Conservation (phyloP, 2,329 filamentous ascomycete species). For the Lachnellula occidentalis region DNA sequence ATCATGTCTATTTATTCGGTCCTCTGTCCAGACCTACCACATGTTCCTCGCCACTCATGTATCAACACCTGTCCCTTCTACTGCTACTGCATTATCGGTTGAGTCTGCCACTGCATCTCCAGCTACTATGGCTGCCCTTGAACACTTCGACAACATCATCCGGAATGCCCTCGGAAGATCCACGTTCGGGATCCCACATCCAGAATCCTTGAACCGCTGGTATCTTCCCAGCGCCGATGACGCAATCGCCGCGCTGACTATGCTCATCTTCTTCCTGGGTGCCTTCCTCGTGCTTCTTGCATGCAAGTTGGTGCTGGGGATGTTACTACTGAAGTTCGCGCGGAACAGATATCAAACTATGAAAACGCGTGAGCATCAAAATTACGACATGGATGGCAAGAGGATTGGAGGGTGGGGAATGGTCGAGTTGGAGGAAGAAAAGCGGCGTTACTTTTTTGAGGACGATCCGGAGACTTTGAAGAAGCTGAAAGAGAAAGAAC, state of each 20-base stretch:
- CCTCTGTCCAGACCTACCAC: slow-evolving; percentile 92
- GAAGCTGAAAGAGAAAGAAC: slow-evolving; percentile 56
- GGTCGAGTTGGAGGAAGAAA: slow-evolving; percentile 84
- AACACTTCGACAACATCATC: slow-evolving; percentile 72
- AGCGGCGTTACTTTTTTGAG: slow-evolving; percentile 77
- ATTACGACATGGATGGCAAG: slow-evolving; percentile 64
- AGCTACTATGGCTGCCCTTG: slow-evolving; percentile 69
- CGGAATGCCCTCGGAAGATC: slow-evolving; percentile 71
- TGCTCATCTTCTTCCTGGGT: slow-evolving; percentile 79
- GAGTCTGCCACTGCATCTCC: slow-evolving; percentile 61
- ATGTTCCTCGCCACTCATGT: slow-evolving; percentile 93
- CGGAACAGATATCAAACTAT: slow-evolving; percentile 75
- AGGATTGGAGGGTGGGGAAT: slow-evolving; percentile 77
- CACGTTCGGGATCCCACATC: slow-evolving; percentile 50
- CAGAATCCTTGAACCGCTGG: slow-evolving; percentile 29
- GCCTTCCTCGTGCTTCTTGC: slow-evolving; percentile 81
- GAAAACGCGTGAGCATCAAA: slow-evolving; percentile 58
- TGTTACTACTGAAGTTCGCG: slow-evolving; percentile 75
- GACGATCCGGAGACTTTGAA: slow-evolving; percentile 71
- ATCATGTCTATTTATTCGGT: slow-evolving; percentile 90
- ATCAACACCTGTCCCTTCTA: slow-evolving; percentile 63
- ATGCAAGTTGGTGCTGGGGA: slow-evolving; percentile 80
- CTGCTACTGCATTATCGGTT: slow-evolving; percentile 59
- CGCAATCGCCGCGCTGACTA: slow-evolving; percentile 69
- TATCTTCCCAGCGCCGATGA: slow-evolving; percentile 53